Conservation (phyloP, 768 basidiomycete species). For the Termitomyces sp. region DNA sequence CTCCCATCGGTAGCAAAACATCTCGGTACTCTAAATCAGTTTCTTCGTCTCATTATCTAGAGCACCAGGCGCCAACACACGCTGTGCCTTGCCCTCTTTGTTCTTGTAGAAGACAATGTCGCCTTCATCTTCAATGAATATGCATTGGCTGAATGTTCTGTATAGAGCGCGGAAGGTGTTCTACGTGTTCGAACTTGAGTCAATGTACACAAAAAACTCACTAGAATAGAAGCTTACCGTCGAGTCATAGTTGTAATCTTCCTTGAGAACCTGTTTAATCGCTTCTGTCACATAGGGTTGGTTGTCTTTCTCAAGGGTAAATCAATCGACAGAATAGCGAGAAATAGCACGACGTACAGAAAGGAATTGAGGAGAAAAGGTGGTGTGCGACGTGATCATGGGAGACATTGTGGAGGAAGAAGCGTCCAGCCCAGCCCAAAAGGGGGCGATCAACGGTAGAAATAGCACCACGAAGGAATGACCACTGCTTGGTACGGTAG, state of each 20-base stretch:
- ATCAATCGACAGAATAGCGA: background rate
- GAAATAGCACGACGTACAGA: conserved; percentile 25
- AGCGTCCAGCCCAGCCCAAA: conserved; percentile 54
- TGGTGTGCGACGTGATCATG: conserved; percentile 53
- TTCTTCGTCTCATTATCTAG: conserved; percentile 10
- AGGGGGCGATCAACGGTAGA: conserved; percentile 55
- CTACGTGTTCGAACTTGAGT: conserved; percentile 18
- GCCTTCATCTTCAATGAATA: conserved; percentile 60
- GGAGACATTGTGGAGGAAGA: conserved; percentile 56
- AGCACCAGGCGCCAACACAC: conserved; percentile 22
- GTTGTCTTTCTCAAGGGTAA: conserved; percentile 33
- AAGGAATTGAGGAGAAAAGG: conserved; percentile 56
- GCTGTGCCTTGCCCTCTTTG: conserved; percentile 34
- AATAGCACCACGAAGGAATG: conserved; percentile 51
- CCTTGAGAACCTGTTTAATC: conserved; percentile 46
- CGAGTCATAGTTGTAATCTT: conserved; percentile 57
- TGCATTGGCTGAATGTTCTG: conserved; percentile 53
- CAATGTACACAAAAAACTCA: background rate
- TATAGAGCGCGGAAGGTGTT: conserved; percentile 55
- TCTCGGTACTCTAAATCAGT: background rate
- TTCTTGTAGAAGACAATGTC: conserved; percentile 60
- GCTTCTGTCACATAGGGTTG: conserved; percentile 49
- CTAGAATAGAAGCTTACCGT: conserved; percentile 30
- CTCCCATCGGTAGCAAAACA: background rate
- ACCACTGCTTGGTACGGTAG: conserved; percentile 49